Evolutionary conservation across 352 stramenopile genomes (phyloP).

Genomic region (Globisporangium takayamanum): DNA sequence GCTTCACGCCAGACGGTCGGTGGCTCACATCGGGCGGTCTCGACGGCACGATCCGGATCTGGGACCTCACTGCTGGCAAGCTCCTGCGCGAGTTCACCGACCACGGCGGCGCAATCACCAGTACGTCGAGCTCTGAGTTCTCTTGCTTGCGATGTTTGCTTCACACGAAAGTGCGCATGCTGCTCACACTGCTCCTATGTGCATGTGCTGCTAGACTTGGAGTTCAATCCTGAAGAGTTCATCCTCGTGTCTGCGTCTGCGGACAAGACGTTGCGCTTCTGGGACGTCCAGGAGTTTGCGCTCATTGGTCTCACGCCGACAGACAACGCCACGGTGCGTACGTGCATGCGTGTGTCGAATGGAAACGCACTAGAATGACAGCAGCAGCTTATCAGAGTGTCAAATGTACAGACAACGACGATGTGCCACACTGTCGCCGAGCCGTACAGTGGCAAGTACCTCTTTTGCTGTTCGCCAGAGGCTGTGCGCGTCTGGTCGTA

Average conservation of each 20-base stretch:
- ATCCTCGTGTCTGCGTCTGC: conserved; percentile 73
- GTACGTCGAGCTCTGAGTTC: conserved; percentile 7
- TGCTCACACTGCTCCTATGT: not conserved
- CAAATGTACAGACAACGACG: conserved; percentile 56
- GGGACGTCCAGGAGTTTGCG: conserved; percentile 81
- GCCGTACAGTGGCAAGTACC: conserved; percentile 73
- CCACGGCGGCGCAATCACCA: conserved; percentile 67
- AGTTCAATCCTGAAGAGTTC: conserved; percentile 85
- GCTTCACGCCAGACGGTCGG: conserved; percentile 73
- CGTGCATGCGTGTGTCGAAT: not conserved
- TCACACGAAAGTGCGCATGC: too few relatives aligned
- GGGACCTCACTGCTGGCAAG: conserved; percentile 76
- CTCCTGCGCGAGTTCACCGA: conserved; percentile 71
- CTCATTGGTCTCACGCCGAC: conserved; percentile 76
- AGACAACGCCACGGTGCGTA: conserved; percentile 59
- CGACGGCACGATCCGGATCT: conserved; percentile 78
- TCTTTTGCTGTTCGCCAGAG: conserved; percentile 72
- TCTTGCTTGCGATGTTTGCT: too few relatives aligned
- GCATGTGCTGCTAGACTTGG: conserved; percentile 24
- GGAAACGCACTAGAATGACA: not conserved
- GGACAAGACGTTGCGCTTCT: conserved; percentile 79
- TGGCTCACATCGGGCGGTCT: conserved; percentile 76
- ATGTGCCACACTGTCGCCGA: conserved; percentile 76
- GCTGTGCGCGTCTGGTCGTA: conserved; percentile 81
- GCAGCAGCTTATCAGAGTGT: too few relatives aligned